Conservation (phyloP, 352 stramenopile species). For the Pythium biforme region DNA sequence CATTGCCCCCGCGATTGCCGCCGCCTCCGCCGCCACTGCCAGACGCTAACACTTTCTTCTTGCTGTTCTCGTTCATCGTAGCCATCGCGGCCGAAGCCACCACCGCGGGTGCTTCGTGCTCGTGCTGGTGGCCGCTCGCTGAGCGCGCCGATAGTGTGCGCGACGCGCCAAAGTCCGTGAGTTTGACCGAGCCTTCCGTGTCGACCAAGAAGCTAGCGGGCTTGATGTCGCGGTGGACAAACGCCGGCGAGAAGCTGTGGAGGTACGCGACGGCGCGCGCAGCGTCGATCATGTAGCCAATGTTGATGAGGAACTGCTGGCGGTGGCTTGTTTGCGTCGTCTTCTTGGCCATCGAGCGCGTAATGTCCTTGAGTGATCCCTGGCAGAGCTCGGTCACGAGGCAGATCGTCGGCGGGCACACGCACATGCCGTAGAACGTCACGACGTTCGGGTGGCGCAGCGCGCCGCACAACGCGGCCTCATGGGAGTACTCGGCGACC, state of each 20-base stretch:
- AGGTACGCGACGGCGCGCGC: slow-evolving; percentile 44
- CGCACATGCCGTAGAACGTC: slow-evolving; percentile 48
- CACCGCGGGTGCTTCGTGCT: slow-evolving; percentile 2
- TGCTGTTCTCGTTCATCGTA: neutral
- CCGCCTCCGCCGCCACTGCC: too few species aligned
- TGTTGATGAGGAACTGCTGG: slow-evolving; percentile 34
- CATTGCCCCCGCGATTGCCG: neutral
- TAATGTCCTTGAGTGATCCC: slow-evolving; percentile 36
- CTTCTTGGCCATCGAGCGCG: slow-evolving; percentile 13
- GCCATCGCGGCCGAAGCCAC: neutral
- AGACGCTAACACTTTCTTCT: slow-evolving; percentile 4
- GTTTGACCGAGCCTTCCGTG: slow-evolving; percentile 36
- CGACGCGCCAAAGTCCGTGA: slow-evolving; percentile 64
- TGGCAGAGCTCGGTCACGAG: slow-evolving; percentile 56
- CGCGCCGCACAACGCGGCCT: slow-evolving; percentile 40
- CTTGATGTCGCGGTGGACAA: slow-evolving; percentile 56
- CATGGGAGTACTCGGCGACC: slow-evolving; percentile 43
- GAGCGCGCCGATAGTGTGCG: slow-evolving; percentile 23
- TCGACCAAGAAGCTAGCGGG: slow-evolving; percentile 64
- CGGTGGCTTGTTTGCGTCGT: slow-evolving; percentile 9
- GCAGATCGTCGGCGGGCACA: slow-evolving; percentile 53
- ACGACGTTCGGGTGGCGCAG: slow-evolving; percentile 53
- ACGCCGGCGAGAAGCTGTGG: slow-evolving; percentile 49
- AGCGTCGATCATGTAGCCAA: slow-evolving; percentile 49
- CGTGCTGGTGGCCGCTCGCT: slow-evolving; percentile 15